Conservation (phyloP, 768 basidiomycete species). For the Hypholoma sublateritium region DNA sequence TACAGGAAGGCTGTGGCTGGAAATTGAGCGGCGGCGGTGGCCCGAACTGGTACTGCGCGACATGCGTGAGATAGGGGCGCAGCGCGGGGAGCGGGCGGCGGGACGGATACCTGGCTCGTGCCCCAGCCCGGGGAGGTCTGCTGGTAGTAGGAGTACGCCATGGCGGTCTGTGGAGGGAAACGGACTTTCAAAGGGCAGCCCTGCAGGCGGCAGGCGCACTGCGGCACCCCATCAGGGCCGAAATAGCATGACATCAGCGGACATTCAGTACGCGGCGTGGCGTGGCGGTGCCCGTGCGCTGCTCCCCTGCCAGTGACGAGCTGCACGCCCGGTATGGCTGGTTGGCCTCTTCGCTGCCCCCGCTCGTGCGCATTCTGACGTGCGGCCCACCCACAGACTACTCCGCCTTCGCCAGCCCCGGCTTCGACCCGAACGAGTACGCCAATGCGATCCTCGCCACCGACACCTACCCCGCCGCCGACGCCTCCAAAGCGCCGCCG, state of each 20-base stretch:
- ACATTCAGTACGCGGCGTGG: neutral
- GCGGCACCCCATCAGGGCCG: neutral
- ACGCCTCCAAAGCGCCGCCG: conserved; percentile 28
- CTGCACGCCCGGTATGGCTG: neutral
- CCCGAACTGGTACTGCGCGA: conserved; percentile 38
- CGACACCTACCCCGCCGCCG: conserved; percentile 60
- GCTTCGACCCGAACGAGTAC: conserved; percentile 88
- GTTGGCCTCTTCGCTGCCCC: neutral
- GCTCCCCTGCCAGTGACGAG: neutral
- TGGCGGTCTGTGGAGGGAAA: conserved; percentile 24
- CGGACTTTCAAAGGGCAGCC: neutral
- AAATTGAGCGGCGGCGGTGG: conserved; percentile 40
- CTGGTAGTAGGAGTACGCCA: conserved; percentile 47
- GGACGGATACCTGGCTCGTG: conserved; percentile 33
- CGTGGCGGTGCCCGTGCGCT: neutral
- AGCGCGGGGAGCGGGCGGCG: conserved; percentile 6
- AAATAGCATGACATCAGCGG: conserved; percentile 5
- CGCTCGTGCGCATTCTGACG: neutral
- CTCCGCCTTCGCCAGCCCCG: conserved; percentile 64
- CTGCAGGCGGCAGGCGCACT: too few relatives aligned
- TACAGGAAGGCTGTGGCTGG: conserved; percentile 56
- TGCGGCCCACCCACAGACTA: conserved; percentile 56
- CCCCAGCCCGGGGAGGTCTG: conserved; percentile 49
- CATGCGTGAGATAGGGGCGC: conserved; percentile 7
- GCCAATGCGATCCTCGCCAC: conserved; percentile 89